Percentiles rank a stretch among this genome's conserved stretches.
Conservation (phyloP, 345 rosid species). For the Eutrema yunnanense region DNA sequence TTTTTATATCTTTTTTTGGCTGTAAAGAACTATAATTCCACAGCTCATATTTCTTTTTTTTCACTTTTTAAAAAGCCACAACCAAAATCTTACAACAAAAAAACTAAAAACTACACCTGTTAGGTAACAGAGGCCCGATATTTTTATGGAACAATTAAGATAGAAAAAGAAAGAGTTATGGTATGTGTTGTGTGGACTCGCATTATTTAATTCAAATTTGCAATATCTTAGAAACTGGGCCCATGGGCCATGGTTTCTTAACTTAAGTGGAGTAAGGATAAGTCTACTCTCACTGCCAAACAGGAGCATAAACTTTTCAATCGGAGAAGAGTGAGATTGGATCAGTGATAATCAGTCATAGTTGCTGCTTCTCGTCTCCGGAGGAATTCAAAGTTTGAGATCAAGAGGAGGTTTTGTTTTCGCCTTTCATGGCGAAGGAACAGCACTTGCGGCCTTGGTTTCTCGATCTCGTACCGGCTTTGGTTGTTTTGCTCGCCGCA, state of each 20-base stretch:
- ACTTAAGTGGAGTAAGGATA: not conserved
- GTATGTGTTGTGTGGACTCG: not conserved
- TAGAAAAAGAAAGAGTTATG: no score
- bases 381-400: not conserved
- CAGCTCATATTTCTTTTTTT: no score
- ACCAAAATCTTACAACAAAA: no score
- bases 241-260: constrained; percentile 7
- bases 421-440: constrained; percentile 43
- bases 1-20: no score
- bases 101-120: no score
- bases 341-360: not conserved
- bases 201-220: no score
- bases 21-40: no score
- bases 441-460: constrained; percentile 57
- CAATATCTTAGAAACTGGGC: not conserved
- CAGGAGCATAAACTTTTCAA: not conserved
- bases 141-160: no score
- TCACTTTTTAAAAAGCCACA: no score
- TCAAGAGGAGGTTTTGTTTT: not conserved
- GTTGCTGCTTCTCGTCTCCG: constrained; percentile 6
- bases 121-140: no score
- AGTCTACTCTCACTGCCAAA: constrained; percentile 10
- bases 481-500: constrained; percentile 62
- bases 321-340: constrained; percentile 22
- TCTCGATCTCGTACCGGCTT: constrained; percentile 53